Base-by-base conservation (phyloP, 2,329 filamentous ascomycete genomes). In the Pseudogymnoascus sp. region DNA sequence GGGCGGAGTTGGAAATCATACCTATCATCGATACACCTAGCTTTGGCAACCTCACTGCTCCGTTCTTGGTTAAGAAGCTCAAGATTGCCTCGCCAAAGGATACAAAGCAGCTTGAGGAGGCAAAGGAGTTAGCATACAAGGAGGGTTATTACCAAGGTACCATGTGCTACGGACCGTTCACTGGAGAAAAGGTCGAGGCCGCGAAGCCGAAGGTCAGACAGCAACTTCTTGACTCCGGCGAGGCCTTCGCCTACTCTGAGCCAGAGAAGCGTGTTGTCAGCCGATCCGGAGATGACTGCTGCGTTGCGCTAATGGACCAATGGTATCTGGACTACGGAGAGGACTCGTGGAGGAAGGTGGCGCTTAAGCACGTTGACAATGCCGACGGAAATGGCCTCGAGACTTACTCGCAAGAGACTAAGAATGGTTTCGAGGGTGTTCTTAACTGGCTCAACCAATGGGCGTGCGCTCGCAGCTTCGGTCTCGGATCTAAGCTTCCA, bases 1-100 rank as follows among this genome's bases (percentile, higher is more conserved):
- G 95, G 95, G 92, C 90, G 3, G 90, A 96, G 73, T 80, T 93
- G 62, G 91, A 97, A 67, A 93, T 97, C 63, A 74, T 91, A 65
- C 91, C 95, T 61, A 89, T 99, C 70, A 96, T 96, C 67, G 82
- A 91, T 64, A 97, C 95, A 0, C 93, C 93, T 0, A 86, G 85
- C 1, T 96, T 93, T 71, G 92, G 91, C 62, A 88, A 96, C 70
- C 81, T 96, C 64, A 89, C 89, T 59, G 95, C 95, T 0, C 87
- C 89, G 68, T 84, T 86, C 70, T 80, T 99, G 64, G 89, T 96
- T 62, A 91, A 97, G 80, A 86, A 95, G 75, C 82, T 97, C 75
- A 97, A 97, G 82, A 99, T 99, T 73, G 88, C 91, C 68, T 97
- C 93, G 11, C 93, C 95, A 66, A 99, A 99, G 77, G 95, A 99